Percentiles rank a stretch among this genome's conserved stretches.
Conservation (phyloP, 176 grass and related monocot species). For the Elaeis guineensis region DNA sequence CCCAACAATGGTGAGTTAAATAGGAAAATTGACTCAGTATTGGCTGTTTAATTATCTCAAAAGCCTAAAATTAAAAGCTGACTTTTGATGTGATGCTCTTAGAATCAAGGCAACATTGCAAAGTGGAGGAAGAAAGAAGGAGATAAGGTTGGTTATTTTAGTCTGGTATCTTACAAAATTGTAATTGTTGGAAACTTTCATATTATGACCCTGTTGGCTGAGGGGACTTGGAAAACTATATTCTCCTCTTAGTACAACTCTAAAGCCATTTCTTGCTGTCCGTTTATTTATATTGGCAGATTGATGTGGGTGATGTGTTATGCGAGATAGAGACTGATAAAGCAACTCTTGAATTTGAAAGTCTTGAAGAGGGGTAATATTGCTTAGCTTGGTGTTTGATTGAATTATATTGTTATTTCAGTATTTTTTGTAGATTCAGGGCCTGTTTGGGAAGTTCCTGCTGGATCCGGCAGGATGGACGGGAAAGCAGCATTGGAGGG, state of each 20-base stretch:
- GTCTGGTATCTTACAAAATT: not conserved
- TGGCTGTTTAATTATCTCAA: conserved; percentile 17
- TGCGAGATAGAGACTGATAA: conserved; percentile 99
- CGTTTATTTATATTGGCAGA: conserved; percentile 42
- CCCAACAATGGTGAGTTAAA: conserved; percentile 74
- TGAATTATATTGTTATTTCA: too few species aligned
- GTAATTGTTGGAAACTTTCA: not conserved
- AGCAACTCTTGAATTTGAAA: conserved; percentile 89
- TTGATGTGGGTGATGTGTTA: conserved; percentile 86
- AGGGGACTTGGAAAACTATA: not conserved
- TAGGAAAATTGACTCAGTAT: conserved; percentile 11
- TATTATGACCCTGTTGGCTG: not conserved
- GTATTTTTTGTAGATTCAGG: too few species aligned
- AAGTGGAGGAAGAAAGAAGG: conserved; percentile 97
- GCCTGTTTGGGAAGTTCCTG: too few species aligned
- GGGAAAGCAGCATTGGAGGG: too few species aligned
- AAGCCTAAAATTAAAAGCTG: not conserved
- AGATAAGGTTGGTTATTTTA: conserved; percentile 50
- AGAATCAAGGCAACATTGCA: conserved; percentile 98
- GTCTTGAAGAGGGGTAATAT: conserved; percentile 92
- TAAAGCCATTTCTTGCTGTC: not conserved
- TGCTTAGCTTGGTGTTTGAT: too few species aligned
- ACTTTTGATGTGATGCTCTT: conserved; percentile 18
- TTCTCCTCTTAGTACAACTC: not conserved
- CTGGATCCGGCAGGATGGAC: too few species aligned